phyloP scores from a whole-genome alignment of 192 early-diverging fungal genomes.

The Glomus cerebriforme region DNA sequence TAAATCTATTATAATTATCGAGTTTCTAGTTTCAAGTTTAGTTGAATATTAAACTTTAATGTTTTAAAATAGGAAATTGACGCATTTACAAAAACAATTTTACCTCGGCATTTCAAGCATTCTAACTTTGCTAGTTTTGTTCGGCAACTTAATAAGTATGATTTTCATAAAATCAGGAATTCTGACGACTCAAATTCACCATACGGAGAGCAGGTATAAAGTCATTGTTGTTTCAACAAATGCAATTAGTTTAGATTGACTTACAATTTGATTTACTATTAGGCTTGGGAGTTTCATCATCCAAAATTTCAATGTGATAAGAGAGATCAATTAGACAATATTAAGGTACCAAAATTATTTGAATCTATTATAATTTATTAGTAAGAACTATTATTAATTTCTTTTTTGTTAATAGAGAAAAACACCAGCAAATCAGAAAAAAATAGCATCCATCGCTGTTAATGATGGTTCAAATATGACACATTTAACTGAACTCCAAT shows the following conservation, averaged over 20 bases:
- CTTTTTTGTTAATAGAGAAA: slow-evolving; percentile 40
- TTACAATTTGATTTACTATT: slow-evolving; percentile 6
- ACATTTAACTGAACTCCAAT: slow-evolving; percentile 41
- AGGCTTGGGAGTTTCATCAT: slow-evolving; percentile 72
- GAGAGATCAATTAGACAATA: slow-evolving; percentile 55
- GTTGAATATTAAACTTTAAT: neutral
- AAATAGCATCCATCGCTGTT: neutral
- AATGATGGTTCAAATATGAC: slow-evolving; percentile 16
- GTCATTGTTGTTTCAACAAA: neutral
- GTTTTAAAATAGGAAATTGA: slow-evolving; percentile 52
- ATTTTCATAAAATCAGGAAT: slow-evolving; percentile 74
- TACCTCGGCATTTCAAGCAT: slow-evolving; percentile 75
- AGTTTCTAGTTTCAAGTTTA: neutral
- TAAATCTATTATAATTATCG: neutral
- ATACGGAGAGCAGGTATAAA: slow-evolving; percentile 59
- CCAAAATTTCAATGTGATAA: slow-evolving; percentile 64
- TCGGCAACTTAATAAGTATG: slow-evolving; percentile 80
- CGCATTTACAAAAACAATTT: slow-evolving; percentile 65
- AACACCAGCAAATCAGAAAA: slow-evolving; percentile 39
- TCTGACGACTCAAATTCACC: slow-evolving; percentile 46
- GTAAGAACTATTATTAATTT: neutral
- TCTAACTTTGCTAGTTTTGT: slow-evolving; percentile 71
- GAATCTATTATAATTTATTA: neutral
- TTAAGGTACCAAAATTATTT: slow-evolving; percentile 43
- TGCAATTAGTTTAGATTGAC: neutral